phyloP scores from a whole-genome alignment of 495 filamentous ascomycete genomes.

The Hyaloscypha finlandica region DNA sequence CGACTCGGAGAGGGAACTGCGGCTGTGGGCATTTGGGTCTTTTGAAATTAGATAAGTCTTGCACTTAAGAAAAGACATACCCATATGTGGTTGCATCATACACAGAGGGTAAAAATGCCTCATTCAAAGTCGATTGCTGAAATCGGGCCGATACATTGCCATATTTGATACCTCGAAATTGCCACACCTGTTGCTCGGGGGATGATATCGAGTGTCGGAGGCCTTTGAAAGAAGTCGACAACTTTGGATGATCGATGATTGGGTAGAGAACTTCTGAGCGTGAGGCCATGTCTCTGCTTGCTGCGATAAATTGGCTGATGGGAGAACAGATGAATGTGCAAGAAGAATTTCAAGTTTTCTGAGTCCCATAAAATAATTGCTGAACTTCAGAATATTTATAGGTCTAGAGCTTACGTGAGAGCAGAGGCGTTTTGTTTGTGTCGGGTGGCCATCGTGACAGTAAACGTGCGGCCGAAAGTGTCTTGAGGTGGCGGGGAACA shows the following conservation, averaged over 20 bases:
- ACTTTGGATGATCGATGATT: conserved; percentile 1
- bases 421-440: too few species aligned
- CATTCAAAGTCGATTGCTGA: conserved; percentile 10
- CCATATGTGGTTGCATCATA: conserved; percentile 11
- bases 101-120: not conserved
- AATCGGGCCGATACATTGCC: conserved; percentile 19
- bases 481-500: too few species aligned
- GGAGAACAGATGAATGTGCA: too few species aligned
- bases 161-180: conserved; percentile 25
- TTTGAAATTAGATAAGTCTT: not conserved
- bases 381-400: too few species aligned
- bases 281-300: not conserved
- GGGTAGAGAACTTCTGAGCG: not conserved
- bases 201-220: not conserved
- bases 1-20: not conserved
- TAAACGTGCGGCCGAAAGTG: too few species aligned
- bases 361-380: too few species aligned
- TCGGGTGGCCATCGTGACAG: too few species aligned
- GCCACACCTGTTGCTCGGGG: conserved; percentile 28
- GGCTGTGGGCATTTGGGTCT: conserved; percentile 44
- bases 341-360: too few species aligned
- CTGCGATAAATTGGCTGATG: too few species aligned
- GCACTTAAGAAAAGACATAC: conserved; percentile 1
- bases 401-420: too few species aligned
- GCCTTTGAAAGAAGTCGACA: conserved; percentile 19